A percentile compares a stretch with the other conserved stretches of the same genome.
These are phyloP conservation scores for Posidonia oceanica DNA, from an alignment of 116 monocot genomes.

Conservation along the genomic window DNA sequence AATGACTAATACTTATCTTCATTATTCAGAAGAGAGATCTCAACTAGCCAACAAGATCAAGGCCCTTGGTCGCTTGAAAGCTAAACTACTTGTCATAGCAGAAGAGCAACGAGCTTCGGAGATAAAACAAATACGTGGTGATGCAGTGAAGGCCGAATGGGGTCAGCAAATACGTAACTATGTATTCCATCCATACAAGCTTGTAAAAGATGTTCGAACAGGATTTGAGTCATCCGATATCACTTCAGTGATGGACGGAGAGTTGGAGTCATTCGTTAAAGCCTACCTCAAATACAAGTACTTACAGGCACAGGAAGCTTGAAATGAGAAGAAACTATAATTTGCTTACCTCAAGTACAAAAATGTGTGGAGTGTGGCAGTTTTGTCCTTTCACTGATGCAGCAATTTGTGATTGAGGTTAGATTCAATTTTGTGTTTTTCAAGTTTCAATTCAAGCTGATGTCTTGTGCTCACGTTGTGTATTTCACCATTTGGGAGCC, in stretches of 20 bases:
- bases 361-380: neutral
- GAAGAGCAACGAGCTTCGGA: constrained; percentile 90
- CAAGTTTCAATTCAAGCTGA: too few species aligned
- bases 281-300: constrained; percentile 79
- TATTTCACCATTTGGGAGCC: too few species aligned
- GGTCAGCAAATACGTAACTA: constrained; percentile 97
- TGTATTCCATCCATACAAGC: constrained; percentile 97
- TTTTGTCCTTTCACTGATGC: neutral
- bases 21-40: constrained; percentile 63
- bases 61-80: constrained; percentile 84
- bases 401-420: too few species aligned
- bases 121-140: constrained; percentile 84
- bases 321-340: too few species aligned
- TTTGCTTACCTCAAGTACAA: neutral
- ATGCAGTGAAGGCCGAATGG: constrained; percentile 94
- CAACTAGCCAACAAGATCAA: constrained; percentile 87
- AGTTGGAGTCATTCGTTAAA: constrained; percentile 77
- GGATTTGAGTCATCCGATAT: constrained; percentile 74
- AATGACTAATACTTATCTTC: neutral
- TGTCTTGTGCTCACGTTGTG: too few species aligned
- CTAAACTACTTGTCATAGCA: constrained; percentile 81
- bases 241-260: constrained; percentile 84
- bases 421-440: too few species aligned
- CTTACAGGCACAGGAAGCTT: neutral
- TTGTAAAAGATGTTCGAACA: constrained; percentile 88